These are phyloP conservation scores for Serendipita sp. DNA, from an alignment of 1,284 basidiomycete species.

Conservation along the genomic window DNA sequence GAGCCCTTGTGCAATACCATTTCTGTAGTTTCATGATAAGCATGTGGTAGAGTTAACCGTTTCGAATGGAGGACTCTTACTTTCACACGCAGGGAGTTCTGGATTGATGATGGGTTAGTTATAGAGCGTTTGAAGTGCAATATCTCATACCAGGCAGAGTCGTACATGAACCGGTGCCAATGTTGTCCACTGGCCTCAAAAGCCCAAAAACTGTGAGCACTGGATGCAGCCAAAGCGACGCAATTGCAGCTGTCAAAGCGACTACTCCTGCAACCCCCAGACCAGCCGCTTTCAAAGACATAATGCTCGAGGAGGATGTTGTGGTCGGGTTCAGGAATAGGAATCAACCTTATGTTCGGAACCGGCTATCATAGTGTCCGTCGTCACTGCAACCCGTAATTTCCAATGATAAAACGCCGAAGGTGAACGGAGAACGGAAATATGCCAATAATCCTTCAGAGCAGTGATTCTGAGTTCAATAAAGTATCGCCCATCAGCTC, in stretches of 20 bases:
- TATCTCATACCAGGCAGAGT: background rate
- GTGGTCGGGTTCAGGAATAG: background rate
- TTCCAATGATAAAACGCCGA: too few relatives aligned
- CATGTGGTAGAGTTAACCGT: background rate
- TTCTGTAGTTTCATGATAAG: constrained; percentile 25
- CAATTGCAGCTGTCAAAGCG: background rate
- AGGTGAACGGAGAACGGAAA: too few relatives aligned
- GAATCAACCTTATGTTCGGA: background rate
- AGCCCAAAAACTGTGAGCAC: background rate
- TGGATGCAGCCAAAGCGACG: background rate
- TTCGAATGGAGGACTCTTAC: constrained; percentile 23
- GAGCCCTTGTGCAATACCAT: constrained; percentile 38
- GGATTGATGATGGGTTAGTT: constrained; percentile 19
- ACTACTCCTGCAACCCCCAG: background rate
- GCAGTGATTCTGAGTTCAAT: too few relatives aligned
- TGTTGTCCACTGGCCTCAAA: background rate
- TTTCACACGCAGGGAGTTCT: constrained; percentile 51
- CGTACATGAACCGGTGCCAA: background rate
- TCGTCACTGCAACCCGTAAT: too few relatives aligned
- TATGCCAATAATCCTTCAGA: too few relatives aligned
- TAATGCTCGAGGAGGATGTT: background rate
- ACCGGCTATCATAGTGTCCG: background rate
- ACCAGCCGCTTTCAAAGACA: background rate
- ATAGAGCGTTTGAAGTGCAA: background rate
- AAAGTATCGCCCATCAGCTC: too few relatives aligned